Evolutionary conservation across 2,329 filamentous ascomycete species (phyloP), one percentile per base, ranked within the genome.

Genomic region (Phialophora chinensis): DNA sequence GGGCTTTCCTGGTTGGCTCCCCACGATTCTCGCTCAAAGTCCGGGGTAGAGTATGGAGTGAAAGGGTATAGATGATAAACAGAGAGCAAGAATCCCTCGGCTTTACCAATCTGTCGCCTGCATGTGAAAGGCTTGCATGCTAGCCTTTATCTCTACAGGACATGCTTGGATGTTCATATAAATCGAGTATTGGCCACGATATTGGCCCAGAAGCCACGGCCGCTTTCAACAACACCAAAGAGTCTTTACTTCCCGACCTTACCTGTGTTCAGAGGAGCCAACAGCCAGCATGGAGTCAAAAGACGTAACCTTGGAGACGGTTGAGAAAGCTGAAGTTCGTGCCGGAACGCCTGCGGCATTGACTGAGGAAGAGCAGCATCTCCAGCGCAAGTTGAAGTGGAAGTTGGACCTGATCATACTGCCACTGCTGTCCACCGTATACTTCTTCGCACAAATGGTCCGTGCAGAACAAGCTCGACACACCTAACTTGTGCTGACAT

Each of bases 351-450:
- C 44, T 3, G 49, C 31, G 29, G 35, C 12, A 44, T 20, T 65
- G 29, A 53, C 50, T 12, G 35, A 38, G 11, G 52, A 60, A 14
- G 56, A 63, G 20, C 53, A 35, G 23, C 31, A 57, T 35, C 50
- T 35, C 17, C 60, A 66, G 33, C 65, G 62, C n/a, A 64, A 54
- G 44, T n/a, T 67, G 54, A 67, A 67, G 57, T 61, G 42, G 49
- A 67, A 67, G 57, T 23, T 67, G 20, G 65, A 67, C 52, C 44
- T 67, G 14, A 50, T 64, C 11, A 63, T 66, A 4, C 49, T 66
- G 12, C 65, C 65, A 20, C 65, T 66, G 4, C 55, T 66, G n/a
- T 31, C 65, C 8, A 63, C 65, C 2, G 55, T 66, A 20, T 63
- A 66, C 47, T 66, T 66, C 52, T 49, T 66, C n/a, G 60, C 65